Conservation (phyloP, 2,329 filamentous ascomycete species). For the Phymatotrichopsis omnivora region DNA sequence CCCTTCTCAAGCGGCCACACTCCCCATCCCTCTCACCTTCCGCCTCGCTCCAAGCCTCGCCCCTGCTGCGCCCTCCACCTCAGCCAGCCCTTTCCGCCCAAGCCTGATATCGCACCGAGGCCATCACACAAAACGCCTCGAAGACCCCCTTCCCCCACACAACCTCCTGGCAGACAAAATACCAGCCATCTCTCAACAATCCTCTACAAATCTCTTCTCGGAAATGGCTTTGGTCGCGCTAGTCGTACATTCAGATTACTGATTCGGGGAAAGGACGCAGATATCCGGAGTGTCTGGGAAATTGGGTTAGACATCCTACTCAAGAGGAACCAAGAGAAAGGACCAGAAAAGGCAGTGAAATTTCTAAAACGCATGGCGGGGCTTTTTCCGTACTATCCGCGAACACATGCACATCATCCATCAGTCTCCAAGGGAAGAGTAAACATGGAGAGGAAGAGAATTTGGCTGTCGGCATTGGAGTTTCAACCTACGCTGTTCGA, state of each 20-base stretch:
- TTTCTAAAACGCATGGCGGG: slow-evolving; percentile 28
- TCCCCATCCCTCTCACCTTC: too few species aligned
- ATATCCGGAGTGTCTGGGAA: slow-evolving; percentile 28
- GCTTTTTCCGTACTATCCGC: slow-evolving; percentile 27
- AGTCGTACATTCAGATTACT: slow-evolving; percentile 28
- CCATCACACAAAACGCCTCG: slow-evolving; percentile 5
- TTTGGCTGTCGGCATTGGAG: slow-evolving; percentile 19
- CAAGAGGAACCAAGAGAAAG: background rate
- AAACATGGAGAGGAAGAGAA: slow-evolving; percentile 18
- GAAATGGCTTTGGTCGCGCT: slow-evolving; percentile 25
- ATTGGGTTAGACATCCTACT: slow-evolving; percentile 28
- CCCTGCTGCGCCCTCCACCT: too few species aligned
- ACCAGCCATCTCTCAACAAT: slow-evolving; percentile 28
- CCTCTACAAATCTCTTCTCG: slow-evolving; percentile 27
- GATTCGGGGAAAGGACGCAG: slow-evolving; percentile 23
- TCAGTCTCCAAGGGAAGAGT: slow-evolving; percentile 3
- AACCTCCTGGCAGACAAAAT: slow-evolving; percentile 24
- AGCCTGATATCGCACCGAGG: slow-evolving; percentile 8
- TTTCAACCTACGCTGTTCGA: slow-evolving; percentile 22
- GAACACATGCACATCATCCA: slow-evolving; percentile 17
- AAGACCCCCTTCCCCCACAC: slow-evolving; percentile 13
- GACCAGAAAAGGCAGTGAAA: slow-evolving; percentile 23
- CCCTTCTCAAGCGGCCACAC: too few species aligned
- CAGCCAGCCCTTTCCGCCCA: background rate
- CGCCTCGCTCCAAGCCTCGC: too few species aligned